Base-by-base conservation (phyloP, 2,329 filamentous ascomycete species). In the Cladobotryum mycophilum region DNA sequence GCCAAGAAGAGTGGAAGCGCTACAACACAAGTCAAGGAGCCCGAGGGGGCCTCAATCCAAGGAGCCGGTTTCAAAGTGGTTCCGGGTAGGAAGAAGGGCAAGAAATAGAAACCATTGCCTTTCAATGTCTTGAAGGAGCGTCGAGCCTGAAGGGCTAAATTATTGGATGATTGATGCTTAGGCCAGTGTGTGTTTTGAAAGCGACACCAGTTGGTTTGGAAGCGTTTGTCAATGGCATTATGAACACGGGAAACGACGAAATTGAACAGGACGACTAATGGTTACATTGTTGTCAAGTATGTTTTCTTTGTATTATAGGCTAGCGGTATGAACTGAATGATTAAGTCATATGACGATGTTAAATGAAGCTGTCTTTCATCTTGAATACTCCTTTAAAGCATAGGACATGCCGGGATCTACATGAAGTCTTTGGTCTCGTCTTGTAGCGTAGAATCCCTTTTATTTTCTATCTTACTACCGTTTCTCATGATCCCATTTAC, bases 31-130 rank as follows among this genome's bases (percentile, higher is more conserved):
- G 50, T 55, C 46, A 75, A 74, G 54, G 77, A 78, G 33, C 71
- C 59, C 65, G 66, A 65, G 67, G 62, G 69, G 59, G 62, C 61
- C 22, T 46, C 35, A 13, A 70, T 72, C 59, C 75, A 70, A 58
- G 71, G 61, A 37, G 78, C 85, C 9, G 81, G 81, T 45, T 97
- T 96, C 74, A 93, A 93, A 76, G 88, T 97, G 48, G 92, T 97
- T 11, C 82, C 89, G 13, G 80, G 85, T 56, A 91, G 93, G 69
- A 97, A 96, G 83, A 96, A 96, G 81, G 85, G 86, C 65, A 86
- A 86, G 76, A 89, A 85, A 76, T 84, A 73, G 63, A 58, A 22
- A 18, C 13, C 36, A 33, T 44, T 50, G 51, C 38, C 38, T 50
- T 58, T 58, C 49, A 34, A 42, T 17, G 11, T 25, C 33, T 38